phyloP scores from a whole-genome alignment of 2,329 filamentous ascomycete species.

The Cadophora gregata region DNA sequence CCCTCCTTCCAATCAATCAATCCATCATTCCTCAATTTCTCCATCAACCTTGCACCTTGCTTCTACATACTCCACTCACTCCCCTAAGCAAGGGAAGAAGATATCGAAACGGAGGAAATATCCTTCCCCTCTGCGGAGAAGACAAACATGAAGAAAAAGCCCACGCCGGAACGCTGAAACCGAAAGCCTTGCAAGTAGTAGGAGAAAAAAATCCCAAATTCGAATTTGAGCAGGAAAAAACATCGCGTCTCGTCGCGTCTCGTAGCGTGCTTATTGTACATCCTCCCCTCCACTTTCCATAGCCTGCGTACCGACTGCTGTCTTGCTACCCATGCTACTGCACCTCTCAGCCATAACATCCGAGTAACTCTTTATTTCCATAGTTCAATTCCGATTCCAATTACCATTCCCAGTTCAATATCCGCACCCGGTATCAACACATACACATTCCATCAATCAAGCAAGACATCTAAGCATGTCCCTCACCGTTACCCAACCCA shows the following conservation, averaged over 20 bases:
- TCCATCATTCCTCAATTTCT: background rate
- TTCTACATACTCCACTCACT: background rate
- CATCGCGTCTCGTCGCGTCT: background rate
- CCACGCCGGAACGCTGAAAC: slow-evolving; percentile 13
- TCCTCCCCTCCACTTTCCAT: slow-evolving; percentile 6
- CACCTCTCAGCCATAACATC: no score
- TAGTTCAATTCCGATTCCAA: background rate
- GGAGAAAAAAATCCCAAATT: background rate
- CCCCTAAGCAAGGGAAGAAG: background rate
- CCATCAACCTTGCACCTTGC: no score
- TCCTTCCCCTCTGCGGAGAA: background rate
- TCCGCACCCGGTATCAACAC: background rate
- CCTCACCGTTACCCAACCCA: slow-evolving; percentile 20
- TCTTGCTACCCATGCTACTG: no score
- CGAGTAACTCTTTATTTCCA: no score
- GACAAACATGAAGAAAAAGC: background rate
- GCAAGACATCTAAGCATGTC: slow-evolving; percentile 16
- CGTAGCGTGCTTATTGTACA: slow-evolving; percentile 27
- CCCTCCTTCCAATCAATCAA: background rate
- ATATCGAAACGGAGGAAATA: no score
- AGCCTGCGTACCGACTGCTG: background rate
- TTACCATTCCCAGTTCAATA: background rate
- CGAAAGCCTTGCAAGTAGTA: background rate
- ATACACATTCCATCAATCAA: background rate
- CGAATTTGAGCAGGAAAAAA: background rate